Evolutionary conservation across 78 protist species (phyloP), one percentile per base, ranked within the genome.

Genomic region (Anaeramoeba ignava): DNA sequence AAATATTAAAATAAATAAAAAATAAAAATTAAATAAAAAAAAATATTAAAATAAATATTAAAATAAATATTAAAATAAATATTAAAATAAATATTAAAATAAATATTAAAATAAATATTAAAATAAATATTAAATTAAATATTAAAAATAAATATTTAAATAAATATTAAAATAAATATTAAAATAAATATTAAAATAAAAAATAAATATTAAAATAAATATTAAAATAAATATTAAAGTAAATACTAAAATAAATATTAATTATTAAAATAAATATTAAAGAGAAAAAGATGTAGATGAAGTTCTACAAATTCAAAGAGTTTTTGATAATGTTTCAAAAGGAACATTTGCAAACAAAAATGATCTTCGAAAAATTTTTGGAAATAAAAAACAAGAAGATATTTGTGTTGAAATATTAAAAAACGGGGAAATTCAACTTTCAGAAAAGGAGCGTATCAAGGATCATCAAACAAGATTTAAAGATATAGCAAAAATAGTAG

Each of bases 331-430:
- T 54, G 73, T 54, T 17, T 27, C 8, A 54, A 54, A 54, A 54
- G 73, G 73, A 54, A 54, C 73, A 8, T 54, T 54, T 54, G 73
- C 73, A 54, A 54, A 54, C 73, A 54, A 54, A 54, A 54, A 54
- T 27, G 73, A 54, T 54, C 73, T 54, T 17, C 17, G 36, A 54
- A 54, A 54, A 54, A 17, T 17, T 27, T 54, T 54, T 54, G 17
- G 17, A 54, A 54, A 54, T 54, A 8, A 8, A 8, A 54, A 54
- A 54, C 73, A 54, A 54, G 36, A 54, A 54, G 73, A 54, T 54
- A 17, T 54, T 54, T 8, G 8, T 54, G 36, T 54, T 17, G 73
- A 54, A 54, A 54, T 54, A 27, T 54, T 54, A 54, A 54, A 54
- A 54, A 54, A 54, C 73, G 73, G 73, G 17, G 8, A 8, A 27